Evolutionary conservation across 2,329 filamentous ascomycete genomes (phyloP), one percentile per base, ranked within the genome.

Genomic region (Volutella citrinella): DNA sequence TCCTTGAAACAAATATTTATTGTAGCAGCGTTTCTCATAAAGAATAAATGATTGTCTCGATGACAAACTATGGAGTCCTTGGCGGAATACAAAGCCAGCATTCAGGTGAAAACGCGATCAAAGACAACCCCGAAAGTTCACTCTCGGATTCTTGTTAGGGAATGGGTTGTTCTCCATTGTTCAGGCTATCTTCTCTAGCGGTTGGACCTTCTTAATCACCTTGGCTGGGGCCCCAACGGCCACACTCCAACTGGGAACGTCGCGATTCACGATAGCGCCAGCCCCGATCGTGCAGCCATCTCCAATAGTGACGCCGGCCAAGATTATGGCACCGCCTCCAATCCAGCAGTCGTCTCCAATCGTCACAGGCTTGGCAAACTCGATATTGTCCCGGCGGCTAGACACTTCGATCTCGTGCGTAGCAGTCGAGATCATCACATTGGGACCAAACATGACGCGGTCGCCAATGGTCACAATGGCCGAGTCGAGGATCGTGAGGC

Each of bases 301-400:
- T 0, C 89, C 88, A 45, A 95, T 84, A 2, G 74, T 89, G 10
- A 95, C 80, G 0, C 88, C 87, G 0, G 86, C 79, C 30, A 90
- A 63, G n/a, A 95, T 76, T n/a, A 71, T 76, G 6, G 79, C 80
- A 51, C n/a, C n/a, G n/a, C n/a, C n/a, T n/a, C n/a, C n/a, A n/a
- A n/a, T n/a, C n/a, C n/a, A n/a, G n/a, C n/a, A 66, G 29, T 69
- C 66, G 20, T 66, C 54, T 6, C 70, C 70, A 32, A 76, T 69
- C 7, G 58, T 60, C 1, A 76, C 65, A 1, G 66, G 66, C 21
- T 60, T 59, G 0, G 69, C 68, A 37, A 66, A 74, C 42, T 77
- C 72, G 8, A 74, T 57, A 16, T 69, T 63, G 7, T 70, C 65
- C 10, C 63, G 53, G 7, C 70, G 60, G 21, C 61, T 65, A 30